These are phyloP conservation scores for Spergularia marina DNA, from an alignment of 148 eudicot species.

Conservation along the genomic window DNA sequence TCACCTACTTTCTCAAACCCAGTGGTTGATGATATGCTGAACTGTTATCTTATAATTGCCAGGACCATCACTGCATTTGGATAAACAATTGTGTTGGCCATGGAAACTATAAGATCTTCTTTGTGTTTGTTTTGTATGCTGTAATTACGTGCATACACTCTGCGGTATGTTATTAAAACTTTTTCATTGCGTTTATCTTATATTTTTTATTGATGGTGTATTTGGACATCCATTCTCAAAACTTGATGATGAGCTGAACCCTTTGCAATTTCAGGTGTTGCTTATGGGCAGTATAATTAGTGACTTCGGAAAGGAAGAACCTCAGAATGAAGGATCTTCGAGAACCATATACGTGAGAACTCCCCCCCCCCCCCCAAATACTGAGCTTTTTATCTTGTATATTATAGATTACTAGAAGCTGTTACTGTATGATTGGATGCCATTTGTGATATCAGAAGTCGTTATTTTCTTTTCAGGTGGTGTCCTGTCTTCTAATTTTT, in stretches of 20 bases:
- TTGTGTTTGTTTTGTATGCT: slow-evolving; percentile 76
- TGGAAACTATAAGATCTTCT: slow-evolving; percentile 89
- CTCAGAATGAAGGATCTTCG: slow-evolving; percentile 52
- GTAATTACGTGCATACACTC: slow-evolving; percentile 82
- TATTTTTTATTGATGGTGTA: neutral
- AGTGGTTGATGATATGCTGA: slow-evolving; percentile 25
- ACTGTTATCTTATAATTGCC: slow-evolving; percentile 39
- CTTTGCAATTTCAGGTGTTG: slow-evolving; percentile 50
- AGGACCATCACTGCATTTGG: slow-evolving; percentile 99
- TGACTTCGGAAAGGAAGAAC: slow-evolving; percentile 48
- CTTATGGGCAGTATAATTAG: slow-evolving; percentile 72
- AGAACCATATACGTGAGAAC: slow-evolving; percentile 63
- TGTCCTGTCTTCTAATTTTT: slow-evolving; percentile 63
- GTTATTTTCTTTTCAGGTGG: slow-evolving; percentile 49
- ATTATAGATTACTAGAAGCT: neutral
- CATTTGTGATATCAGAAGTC: slow-evolving; percentile 6
- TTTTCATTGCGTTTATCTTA: neutral
- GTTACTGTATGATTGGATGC: neutral
- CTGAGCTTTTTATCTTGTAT: neutral
- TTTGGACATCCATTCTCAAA: neutral
- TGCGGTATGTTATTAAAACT: slow-evolving; percentile 49
- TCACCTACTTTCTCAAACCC: slow-evolving; percentile 6
- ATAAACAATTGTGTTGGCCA: slow-evolving; percentile 97
- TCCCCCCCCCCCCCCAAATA: neutral
- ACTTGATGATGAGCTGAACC: slow-evolving; percentile 6